Evolutionary conservation across 1,284 basidiomycete genomes (phyloP).

Genomic region (Ganoderma leucocontextum): DNA sequence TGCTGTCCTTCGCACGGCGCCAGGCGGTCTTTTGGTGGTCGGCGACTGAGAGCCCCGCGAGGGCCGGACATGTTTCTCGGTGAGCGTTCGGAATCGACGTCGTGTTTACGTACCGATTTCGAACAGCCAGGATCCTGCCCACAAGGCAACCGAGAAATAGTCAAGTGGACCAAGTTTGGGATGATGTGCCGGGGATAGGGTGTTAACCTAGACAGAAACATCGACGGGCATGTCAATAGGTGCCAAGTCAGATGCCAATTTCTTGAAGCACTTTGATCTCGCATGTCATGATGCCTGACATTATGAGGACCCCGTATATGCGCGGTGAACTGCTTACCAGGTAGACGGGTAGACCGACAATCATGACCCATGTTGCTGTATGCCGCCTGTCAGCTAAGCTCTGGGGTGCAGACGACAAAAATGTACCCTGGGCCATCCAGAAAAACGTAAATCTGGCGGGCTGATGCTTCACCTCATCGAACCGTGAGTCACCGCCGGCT

Average conservation of each 20-base stretch:
- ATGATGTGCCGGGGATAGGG: conserved; percentile 63
- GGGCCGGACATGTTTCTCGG: neutral
- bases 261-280: neutral
- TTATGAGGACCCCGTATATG: neutral
- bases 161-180: conserved; percentile 68
- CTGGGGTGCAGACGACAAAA: neutral
- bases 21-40: conserved; percentile 79
- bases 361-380: conserved; percentile 72
- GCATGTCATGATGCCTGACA: neutral
- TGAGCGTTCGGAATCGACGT: conserved; percentile 1
- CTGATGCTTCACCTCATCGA: conserved; percentile 72
- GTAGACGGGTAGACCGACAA: conserved; percentile 76
- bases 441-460: conserved; percentile 67
- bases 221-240: conserved; percentile 14
- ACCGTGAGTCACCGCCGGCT: conserved; percentile 68
- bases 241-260: neutral
- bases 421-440: conserved; percentile 75
- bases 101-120: conserved; percentile 51
- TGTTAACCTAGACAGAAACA: conserved; percentile 55
- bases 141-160: conserved; percentile 65
- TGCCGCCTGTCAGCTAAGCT: conserved; percentile 12
- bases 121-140: conserved; percentile 64
- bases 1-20: conserved; percentile 68
- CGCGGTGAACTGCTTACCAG: conserved; percentile 45
- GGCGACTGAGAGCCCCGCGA: conserved; percentile 49